Evolutionary conservation across 305 asterid species (phyloP), one percentile per base, ranked within the genome.

Genomic region (Solanum hybrid): DNA sequence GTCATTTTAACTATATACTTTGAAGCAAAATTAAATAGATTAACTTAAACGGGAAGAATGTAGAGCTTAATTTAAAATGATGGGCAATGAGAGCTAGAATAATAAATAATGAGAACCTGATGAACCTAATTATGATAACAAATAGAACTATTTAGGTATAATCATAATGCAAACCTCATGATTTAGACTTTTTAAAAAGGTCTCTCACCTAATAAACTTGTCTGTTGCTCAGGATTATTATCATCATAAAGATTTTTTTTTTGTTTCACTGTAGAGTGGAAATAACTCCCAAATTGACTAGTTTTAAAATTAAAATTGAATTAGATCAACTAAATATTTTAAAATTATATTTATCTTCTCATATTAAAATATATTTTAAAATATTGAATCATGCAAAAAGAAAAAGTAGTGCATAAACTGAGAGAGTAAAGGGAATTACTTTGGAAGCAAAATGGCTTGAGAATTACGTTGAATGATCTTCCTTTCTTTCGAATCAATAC

Each of bases 171-270:
- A 39, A 87, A 40, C 6, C 36, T 31, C 69, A 87, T 73, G 29
- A 87, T 29, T 73, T 12, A 22, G 11, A 39, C n/a, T 31, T 73
- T 86, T 36, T 31, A 7, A 37, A 71, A 87, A 73, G 89, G 42
- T 87, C 82, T 69, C 57, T 6, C 61, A 69, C 81, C 71, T 71
- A 73, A 73, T 73, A 26, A 87, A 75, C 80, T 9, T 87, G 89
- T 87, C 89, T 87, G 89, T 87, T 87, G 84, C 83, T 87, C 31
- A 87, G 84, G 71, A 73, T 39, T 87, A 51, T 87, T 31, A 74
- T 74, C n/a, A 29, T 71, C 20, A 12, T 26, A 26, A 71, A 69
- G 33, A 11, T 26, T 10, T 71, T 9, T 46, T 69, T 11, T 69
- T 64, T 22, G 29, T 64, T 22, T n/a, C 28, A 0, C 8, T 5